phyloP scores from a whole-genome alignment of 2,329 filamentous ascomycete species.

The Aurifilum marmelostoma region DNA sequence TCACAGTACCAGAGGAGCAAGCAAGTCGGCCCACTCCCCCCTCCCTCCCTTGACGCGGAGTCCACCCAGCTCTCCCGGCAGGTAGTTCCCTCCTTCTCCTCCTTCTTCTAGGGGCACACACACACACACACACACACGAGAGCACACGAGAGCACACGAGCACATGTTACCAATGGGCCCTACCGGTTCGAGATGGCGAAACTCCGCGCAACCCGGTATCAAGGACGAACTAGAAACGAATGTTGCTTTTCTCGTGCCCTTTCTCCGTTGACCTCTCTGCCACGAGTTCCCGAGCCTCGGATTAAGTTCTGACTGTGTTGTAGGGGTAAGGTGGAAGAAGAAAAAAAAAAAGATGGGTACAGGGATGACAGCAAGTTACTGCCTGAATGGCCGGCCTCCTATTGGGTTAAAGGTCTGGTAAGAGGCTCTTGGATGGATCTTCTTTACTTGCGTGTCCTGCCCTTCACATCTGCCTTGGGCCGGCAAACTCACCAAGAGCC shows the following conservation, averaged over 20 bases:
- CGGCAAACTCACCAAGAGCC: not conserved
- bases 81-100: not conserved
- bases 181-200: not conserved
- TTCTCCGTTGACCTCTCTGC: too few species aligned
- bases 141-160: too few species aligned
- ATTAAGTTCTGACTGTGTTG: slow-evolving; percentile 6
- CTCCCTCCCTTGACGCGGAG: not conserved
- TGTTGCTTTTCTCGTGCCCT: not conserved
- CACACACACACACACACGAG: not conserved
- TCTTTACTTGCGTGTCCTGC: not conserved
- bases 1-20: slow-evolving; percentile 31
- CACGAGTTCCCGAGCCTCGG: not conserved
- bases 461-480: too few species aligned
- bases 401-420: not conserved
- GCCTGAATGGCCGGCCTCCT: not conserved
- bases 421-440: not conserved
- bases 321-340: not conserved
- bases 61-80: slow-evolving; percentile 5
- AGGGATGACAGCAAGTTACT: too few species aligned
- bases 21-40: slow-evolving; percentile 26
- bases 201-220: not conserved
- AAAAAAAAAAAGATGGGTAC: not conserved
- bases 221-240: not conserved
- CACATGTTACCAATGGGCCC: not conserved
- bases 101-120: not conserved